These are phyloP conservation scores for Fraxinus greggii DNA, from an alignment of 305 asterid genomes.

Conservation along the genomic window DNA sequence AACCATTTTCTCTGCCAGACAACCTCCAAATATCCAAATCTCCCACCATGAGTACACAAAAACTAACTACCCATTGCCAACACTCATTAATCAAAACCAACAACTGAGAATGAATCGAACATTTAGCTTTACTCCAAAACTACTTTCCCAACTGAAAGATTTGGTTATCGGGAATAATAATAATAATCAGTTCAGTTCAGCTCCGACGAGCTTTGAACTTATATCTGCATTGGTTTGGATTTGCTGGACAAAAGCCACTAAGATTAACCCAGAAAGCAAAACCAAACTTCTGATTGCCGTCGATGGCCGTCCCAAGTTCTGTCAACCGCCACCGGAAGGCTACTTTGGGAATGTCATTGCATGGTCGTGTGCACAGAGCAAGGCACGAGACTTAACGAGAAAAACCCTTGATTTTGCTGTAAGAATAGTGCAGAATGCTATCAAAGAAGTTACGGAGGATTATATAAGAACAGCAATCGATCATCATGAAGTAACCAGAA, in stretches of 20 bases:
- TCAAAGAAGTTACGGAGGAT: conserved; percentile 23
- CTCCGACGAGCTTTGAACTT: conserved; percentile 19
- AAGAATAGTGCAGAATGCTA: conserved; percentile 25
- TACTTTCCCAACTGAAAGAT: conserved; percentile 1
- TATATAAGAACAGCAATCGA: conserved; percentile 30
- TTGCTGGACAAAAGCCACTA: conserved; percentile 22
- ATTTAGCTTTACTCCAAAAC: conserved; percentile 18
- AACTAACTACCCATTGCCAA: conserved; percentile 10
- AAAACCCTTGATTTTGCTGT: conserved; percentile 25
- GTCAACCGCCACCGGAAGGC: conserved; percentile 22
- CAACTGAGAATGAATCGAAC: conserved; percentile 3
- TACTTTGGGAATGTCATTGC: conserved; percentile 32
- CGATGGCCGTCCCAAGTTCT: conserved; percentile 24
- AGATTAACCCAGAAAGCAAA: conserved; percentile 14
- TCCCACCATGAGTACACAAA: conserved; percentile 28
- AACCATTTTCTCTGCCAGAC: conserved; percentile 24
- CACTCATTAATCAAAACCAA: conserved; percentile 4
- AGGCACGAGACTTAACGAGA: conserved; percentile 11
- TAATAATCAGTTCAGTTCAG: background rate
- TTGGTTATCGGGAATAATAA: background rate
- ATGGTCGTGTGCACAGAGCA: conserved; percentile 10
- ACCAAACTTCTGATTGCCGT: conserved; percentile 33
- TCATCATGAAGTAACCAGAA: conserved; percentile 26
- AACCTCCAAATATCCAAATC: conserved; percentile 22
- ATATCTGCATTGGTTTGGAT: conserved; percentile 30